Evolutionary conservation across 2,329 filamentous ascomycete species (phyloP).

Genomic region (Periconia macrospinosa): DNA sequence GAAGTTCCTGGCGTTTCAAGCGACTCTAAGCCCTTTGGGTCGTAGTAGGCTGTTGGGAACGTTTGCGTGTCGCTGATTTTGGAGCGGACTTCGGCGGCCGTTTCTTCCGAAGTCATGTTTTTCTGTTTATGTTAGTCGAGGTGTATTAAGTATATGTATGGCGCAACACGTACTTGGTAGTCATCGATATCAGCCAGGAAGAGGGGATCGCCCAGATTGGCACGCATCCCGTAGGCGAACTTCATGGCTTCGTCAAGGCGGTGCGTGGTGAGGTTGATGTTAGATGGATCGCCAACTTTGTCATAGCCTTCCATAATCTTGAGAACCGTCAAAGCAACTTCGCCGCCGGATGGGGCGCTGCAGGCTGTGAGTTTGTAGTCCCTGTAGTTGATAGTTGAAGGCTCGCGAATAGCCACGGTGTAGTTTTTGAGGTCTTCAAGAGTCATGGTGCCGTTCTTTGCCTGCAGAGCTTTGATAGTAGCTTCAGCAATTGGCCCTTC

Average conservation of each 20-base stretch:
- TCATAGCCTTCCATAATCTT: constrained; percentile 82
- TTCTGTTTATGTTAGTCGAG: too few species aligned
- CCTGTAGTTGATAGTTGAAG: constrained; percentile 58
- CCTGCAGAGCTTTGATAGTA: constrained; percentile 69
- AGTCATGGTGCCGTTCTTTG: constrained; percentile 81
- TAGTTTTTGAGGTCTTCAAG: constrained; percentile 77
- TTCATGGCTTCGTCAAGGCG: constrained; percentile 85
- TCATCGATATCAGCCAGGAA: constrained; percentile 66
- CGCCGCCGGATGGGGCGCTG: constrained; percentile 76
- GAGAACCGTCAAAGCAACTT: constrained; percentile 72
- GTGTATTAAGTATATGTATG: too few species aligned
- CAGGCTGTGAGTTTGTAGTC: constrained; percentile 71
- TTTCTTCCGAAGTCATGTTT: constrained; percentile 64
- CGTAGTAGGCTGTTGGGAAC: constrained; percentile 72
- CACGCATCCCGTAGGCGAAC: constrained; percentile 79
- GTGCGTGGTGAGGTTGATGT: constrained; percentile 72
- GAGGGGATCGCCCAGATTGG: constrained; percentile 78
- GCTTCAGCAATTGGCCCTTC: constrained; percentile 70
- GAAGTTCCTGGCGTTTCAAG: constrained; percentile 74
- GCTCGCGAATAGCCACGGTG: constrained; percentile 63
- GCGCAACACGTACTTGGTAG: too few species aligned
- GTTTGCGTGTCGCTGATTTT: constrained; percentile 75
- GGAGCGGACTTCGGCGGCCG: constrained; percentile 61
- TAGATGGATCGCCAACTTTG: constrained; percentile 59
- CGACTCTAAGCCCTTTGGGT: constrained; percentile 67